phyloP scores from a whole-genome alignment of 164 flowering plant species.

The Vitis riparia region DNA sequence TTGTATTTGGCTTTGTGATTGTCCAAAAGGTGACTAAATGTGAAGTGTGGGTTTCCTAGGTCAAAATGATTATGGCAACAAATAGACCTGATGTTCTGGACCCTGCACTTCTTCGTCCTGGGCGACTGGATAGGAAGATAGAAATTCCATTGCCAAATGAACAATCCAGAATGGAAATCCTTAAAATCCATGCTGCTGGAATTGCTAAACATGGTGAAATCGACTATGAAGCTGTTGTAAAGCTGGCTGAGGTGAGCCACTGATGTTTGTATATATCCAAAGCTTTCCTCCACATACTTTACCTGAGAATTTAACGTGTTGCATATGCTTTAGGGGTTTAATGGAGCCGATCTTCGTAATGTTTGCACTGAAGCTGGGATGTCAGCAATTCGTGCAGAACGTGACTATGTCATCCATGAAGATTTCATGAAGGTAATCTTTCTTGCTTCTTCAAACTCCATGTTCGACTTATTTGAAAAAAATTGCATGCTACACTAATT shows the following conservation, averaged over 20 bases:
- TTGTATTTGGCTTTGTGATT: too few species aligned
- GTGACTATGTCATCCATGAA: constrained; percentile 96
- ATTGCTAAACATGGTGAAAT: constrained; percentile 96
- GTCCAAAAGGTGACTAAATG: too few species aligned
- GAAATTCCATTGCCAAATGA: constrained; percentile 95
- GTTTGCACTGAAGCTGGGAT: constrained; percentile 99
- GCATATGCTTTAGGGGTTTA: constrained; percentile 64
- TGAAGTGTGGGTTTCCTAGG: constrained; percentile 30
- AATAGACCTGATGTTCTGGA: constrained; percentile 96
- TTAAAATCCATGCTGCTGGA: constrained; percentile 93
- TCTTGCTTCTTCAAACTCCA: too few species aligned
- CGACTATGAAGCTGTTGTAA: constrained; percentile 94
- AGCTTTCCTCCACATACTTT: too few species aligned
- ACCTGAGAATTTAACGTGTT: not conserved
- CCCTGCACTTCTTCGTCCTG: constrained; percentile 98
- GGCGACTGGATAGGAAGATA: constrained; percentile 85
- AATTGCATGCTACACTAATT: too few species aligned
- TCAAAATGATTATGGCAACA: constrained; percentile 99
- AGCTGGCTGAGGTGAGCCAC: constrained; percentile 83
- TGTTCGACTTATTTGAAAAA: not conserved
- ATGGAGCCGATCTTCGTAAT: constrained; percentile 96
- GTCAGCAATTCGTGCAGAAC: constrained; percentile 94
- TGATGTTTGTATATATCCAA: not conserved
- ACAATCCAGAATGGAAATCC: constrained; percentile 89
- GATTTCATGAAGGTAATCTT: constrained; percentile 92